Conservation (phyloP, 176 grass and related monocot species). For the Puccinellia tenuiflora region DNA sequence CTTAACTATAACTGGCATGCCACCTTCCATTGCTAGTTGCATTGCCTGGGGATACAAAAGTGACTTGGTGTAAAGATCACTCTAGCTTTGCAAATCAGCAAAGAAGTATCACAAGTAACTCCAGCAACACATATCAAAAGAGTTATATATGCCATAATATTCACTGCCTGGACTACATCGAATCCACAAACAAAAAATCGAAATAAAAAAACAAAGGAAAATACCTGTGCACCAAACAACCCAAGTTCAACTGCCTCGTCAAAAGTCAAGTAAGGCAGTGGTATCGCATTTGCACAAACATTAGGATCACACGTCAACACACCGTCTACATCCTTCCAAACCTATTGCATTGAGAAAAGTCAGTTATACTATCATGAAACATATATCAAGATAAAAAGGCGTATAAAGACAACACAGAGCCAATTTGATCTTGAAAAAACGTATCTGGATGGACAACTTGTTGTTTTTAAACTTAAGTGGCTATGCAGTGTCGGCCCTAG, state of each 20-base stretch:
- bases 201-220: background rate
- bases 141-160: background rate
- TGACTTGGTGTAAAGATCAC: background rate
- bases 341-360: slow-evolving; percentile 33
- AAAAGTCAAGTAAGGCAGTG: slow-evolving; percentile 76
- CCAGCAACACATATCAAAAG: background rate
- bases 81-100: background rate
- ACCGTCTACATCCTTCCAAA: slow-evolving; percentile 97
- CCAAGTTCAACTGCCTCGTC: slow-evolving; percentile 91
- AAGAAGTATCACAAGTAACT: background rate
- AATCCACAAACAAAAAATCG: background rate
- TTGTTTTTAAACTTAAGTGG: background rate
- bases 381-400: background rate
- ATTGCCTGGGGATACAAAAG: slow-evolving; percentile 71
- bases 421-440: no score
- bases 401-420: background rate
- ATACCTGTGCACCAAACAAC: slow-evolving; percentile 69
- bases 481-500: background rate
- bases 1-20: slow-evolving; percentile 65
- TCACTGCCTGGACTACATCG: background rate
- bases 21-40: slow-evolving; percentile 66
- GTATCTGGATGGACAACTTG: no score
- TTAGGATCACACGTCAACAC: slow-evolving; percentile 85
- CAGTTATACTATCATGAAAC: background rate
- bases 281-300: slow-evolving; percentile 61